Evolutionary conservation across 208 protist species (phyloP), one percentile per base, ranked within the genome.

Genomic region (Leishmania mexicana): DNA sequence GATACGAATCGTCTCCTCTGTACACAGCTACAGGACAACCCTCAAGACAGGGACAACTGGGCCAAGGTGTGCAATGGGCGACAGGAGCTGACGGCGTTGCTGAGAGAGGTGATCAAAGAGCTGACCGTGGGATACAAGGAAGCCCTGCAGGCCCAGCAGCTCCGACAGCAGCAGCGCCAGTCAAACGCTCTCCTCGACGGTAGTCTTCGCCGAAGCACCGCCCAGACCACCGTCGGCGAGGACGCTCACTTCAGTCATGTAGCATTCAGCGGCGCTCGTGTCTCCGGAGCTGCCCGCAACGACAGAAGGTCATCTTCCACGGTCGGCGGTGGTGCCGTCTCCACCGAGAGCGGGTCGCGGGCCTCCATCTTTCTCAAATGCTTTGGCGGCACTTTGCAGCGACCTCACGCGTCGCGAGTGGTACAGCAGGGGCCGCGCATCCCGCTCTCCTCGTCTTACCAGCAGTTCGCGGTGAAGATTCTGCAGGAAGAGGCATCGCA

Each of bases 1-100:
- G 94, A 97, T 74, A 89, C 96, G 54, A 95, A 92, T 76, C 93
- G 93, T 57, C 80, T 90, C 21, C 87, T 98, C 47, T 96, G 91
- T 86, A 93, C 90, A 58, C 94, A 96, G 81, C 94, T 98, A 21
- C 93, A 94, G 62, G 96, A 98, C 76, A 97, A 97, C 83, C 96
- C 96, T 17, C 96, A 98, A 79, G 96, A 98, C 79, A 73, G 80
- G 24, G 94, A 98, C 83, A 98, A 98, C 89, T 98, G 96, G 95
- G 88, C 88, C 45, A 98, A 98, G 84, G 87, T 98, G 62, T 83
- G 83, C 64, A 97, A 95, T 80, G 96, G 96, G 82, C 86, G 96
- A 3, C 62, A 80, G 24, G 96, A 98, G 81, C 88, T 98, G 45
- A 96, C 92, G 65, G 80, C 83, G 67, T 80, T 98, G 51, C 85